Conservation (phyloP, 805 yeast genomes). For the Lachancea kluyveri region DNA sequence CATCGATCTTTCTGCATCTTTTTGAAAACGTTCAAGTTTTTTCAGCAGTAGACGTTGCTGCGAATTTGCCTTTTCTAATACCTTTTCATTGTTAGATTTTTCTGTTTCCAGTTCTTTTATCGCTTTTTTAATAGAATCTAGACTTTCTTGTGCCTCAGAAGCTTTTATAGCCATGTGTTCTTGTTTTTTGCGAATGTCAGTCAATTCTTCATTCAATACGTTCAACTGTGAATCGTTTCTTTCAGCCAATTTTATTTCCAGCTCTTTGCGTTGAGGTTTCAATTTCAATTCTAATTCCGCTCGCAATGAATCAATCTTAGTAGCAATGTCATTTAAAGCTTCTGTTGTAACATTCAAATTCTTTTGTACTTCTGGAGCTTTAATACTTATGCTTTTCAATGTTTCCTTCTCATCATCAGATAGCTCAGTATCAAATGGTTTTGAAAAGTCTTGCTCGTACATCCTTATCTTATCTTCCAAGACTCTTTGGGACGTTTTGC, state of each 20-base stretch:
- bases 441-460: constrained; percentile 42
- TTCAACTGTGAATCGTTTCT: constrained; percentile 15
- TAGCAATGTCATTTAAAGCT: constrained; percentile 18
- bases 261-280: constrained; percentile 43
- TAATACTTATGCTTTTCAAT: constrained; percentile 36
- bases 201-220: constrained; percentile 15
- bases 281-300: constrained; percentile 56
- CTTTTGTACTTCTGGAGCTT: constrained; percentile 41
- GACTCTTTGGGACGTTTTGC: constrained; percentile 31
- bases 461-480: constrained; percentile 36
- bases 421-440: constrained; percentile 50
- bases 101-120: constrained; percentile 25
- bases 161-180: too few relatives aligned
- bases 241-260: constrained; percentile 23
- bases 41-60: constrained; percentile 49
- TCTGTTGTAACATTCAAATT: constrained; percentile 33
- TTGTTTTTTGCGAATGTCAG: too few relatives aligned
- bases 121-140: constrained; percentile 22
- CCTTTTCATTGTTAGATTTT: constrained; percentile 32
- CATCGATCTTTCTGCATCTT: constrained; percentile 56
- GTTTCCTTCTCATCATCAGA: constrained; percentile 42
- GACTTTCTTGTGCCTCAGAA: constrained; percentile 27
- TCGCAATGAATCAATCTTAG: constrained; percentile 31
- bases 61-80: constrained; percentile 45
- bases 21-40: constrained; percentile 55